These are phyloP conservation scores for Botrytis deweyae DNA, from an alignment of 2,329 filamentous ascomycete species.

Conservation along the genomic window DNA sequence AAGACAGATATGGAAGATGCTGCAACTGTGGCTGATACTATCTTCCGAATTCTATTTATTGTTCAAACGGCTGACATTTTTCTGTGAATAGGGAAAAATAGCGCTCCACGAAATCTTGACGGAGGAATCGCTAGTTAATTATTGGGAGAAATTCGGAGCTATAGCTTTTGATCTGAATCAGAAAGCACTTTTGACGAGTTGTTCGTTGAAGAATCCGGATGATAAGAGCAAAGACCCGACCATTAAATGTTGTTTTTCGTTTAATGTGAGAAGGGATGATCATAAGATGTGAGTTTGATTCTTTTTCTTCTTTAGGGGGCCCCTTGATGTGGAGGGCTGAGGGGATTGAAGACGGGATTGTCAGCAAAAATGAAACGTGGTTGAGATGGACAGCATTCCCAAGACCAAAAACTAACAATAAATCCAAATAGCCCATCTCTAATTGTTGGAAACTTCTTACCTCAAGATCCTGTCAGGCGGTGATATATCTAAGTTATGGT, in stretches of 20 bases:
- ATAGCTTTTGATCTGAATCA: slow-evolving; percentile 94
- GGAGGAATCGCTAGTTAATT: slow-evolving; percentile 91
- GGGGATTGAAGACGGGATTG: background rate
- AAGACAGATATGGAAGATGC: background rate
- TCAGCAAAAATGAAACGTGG: background rate
- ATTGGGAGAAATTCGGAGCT: slow-evolving; percentile 98
- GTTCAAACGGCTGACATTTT: slow-evolving; percentile 5
- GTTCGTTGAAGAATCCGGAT: slow-evolving; percentile 80
- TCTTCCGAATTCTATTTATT: background rate
- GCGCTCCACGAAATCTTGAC: slow-evolving; percentile 94
- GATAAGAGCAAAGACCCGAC: slow-evolving; percentile 67
- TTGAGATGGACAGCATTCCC: background rate
- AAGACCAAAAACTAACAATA: background rate
- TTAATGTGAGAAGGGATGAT: slow-evolving; percentile 90
- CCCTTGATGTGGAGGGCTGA: background rate
- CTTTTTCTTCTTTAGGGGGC: background rate
- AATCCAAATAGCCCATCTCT: slow-evolving; percentile 68
- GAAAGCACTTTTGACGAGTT: slow-evolving; percentile 93
- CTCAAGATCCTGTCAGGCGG: slow-evolving; percentile 65
- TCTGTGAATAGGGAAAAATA: slow-evolving; percentile 71
- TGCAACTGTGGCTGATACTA: slow-evolving; percentile 12
- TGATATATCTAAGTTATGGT: slow-evolving; percentile 35
- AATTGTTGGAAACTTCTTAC: slow-evolving; percentile 95
- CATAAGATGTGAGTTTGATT: slow-evolving; percentile 82
- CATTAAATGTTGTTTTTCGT: slow-evolving; percentile 94